These are phyloP conservation scores for Bombardia bombarda DNA, from an alignment of 495 filamentous ascomycete genomes.

Conservation along the genomic window DNA sequence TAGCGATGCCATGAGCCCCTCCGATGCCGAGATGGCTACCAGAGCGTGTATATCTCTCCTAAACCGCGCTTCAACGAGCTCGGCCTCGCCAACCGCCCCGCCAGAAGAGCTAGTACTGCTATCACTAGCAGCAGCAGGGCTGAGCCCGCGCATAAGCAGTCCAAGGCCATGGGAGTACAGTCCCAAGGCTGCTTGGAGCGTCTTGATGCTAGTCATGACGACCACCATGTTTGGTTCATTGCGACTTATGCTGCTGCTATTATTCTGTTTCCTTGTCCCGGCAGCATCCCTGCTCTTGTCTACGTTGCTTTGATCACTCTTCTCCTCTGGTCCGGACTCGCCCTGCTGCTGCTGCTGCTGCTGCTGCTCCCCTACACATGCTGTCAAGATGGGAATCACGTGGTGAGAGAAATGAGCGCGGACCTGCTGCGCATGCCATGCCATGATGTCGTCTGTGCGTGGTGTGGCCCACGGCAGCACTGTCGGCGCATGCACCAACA, in stretches of 20 bases:
- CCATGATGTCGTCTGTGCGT: conserved; percentile 41
- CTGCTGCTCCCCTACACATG: conserved; percentile 23
- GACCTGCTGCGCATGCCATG: conserved; percentile 46
- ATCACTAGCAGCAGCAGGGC: conserved; percentile 9
- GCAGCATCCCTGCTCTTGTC: neutral
- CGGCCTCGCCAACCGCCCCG: conserved; percentile 15
- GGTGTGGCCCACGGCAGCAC: conserved; percentile 33
- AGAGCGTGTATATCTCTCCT: conserved; percentile 56
- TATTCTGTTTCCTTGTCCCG: conserved; percentile 1
- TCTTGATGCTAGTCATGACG: conserved; percentile 38
- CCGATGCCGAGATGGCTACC: conserved; percentile 55
- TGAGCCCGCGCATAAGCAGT: conserved; percentile 32
- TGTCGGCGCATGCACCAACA: conserved; percentile 29
- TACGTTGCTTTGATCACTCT: conserved; percentile 3
- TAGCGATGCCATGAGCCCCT: conserved; percentile 44
- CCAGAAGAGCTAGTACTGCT: conserved; percentile 1
- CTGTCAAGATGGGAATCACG: conserved; percentile 38
- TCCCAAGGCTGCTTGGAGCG: conserved; percentile 40
- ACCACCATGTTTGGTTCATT: conserved; percentile 31
- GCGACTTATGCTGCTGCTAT: too few species aligned
- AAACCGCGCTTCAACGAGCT: conserved; percentile 41
- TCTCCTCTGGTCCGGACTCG: too few species aligned
- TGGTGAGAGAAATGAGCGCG: conserved; percentile 42
- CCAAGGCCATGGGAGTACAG: conserved; percentile 42
- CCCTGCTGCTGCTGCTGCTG: too few species aligned